A percentile compares a stretch with the other conserved stretches of the same genome.
Evolutionary conservation across 371 early-diverging fungal genomes (phyloP).

Genomic region (Rhizopus sp.): DNA sequence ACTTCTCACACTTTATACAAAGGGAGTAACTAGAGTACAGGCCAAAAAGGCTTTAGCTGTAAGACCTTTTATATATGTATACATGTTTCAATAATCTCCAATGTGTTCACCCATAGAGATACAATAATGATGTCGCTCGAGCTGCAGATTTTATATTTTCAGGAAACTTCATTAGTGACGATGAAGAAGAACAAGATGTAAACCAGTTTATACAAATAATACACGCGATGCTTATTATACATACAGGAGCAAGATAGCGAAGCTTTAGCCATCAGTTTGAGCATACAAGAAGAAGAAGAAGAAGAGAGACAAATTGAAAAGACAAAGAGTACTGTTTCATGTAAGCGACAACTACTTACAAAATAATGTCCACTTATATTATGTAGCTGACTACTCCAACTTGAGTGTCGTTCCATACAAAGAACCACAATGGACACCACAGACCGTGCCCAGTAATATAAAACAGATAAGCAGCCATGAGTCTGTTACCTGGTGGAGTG

Average conservation of each 20-base stretch:
- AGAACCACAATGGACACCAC: background rate
- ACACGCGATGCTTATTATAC: background rate
- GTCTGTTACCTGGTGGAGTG: conserved; percentile 47
- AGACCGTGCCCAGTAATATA: background rate
- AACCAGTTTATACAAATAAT: no score
- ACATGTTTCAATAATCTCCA: background rate
- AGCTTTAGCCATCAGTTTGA: conserved; percentile 11
- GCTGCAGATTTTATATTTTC: conserved; percentile 57
- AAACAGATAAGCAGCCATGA: conserved; percentile 2
- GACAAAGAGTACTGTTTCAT: background rate
- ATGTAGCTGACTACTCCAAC: background rate
- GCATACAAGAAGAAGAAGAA: conserved; percentile 9
- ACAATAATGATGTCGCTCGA: conserved; percentile 51
- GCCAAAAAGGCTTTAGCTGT: conserved; percentile 46
- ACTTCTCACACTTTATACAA: no score
- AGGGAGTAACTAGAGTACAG: conserved; percentile 44
- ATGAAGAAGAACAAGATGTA: conserved; percentile 12
- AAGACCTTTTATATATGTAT: conserved; percentile 13
- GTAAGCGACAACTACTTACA: background rate
- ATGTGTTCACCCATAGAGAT: conserved; percentile 30
- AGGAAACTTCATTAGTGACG: conserved; percentile 33
- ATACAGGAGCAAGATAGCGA: background rate
- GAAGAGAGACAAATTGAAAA: background rate
- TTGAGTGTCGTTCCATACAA: conserved; percentile 1
- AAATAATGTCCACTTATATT: background rate